Conservation (phyloP, 495 filamentous ascomycete species). For the Tuber calosporum region DNA sequence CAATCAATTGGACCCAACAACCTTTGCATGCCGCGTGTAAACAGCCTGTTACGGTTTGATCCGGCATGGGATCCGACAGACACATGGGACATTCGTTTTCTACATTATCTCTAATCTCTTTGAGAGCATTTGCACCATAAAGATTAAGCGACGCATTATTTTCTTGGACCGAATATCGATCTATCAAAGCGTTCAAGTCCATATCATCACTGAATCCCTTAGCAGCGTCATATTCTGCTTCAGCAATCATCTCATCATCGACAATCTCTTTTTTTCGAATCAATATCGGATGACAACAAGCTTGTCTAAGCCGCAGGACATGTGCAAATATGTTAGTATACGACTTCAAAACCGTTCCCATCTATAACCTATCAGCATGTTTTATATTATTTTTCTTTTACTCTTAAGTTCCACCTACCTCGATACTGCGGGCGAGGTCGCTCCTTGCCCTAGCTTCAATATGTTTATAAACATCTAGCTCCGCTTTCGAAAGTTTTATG, state of each 20-base stretch:
- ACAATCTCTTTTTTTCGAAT: slow-evolving; percentile 77
- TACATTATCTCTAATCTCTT: slow-evolving; percentile 82
- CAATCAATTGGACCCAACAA: slow-evolving; percentile 78
- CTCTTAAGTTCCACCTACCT: slow-evolving; percentile 39
- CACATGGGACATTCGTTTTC: slow-evolving; percentile 91
- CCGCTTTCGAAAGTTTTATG: slow-evolving; percentile 71
- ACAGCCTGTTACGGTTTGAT: slow-evolving; percentile 88
- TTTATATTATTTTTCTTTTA: neutral
- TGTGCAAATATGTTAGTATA: slow-evolving; percentile 96
- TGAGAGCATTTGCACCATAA: slow-evolving; percentile 81
- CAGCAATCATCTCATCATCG: slow-evolving; percentile 80
- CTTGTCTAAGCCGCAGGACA: slow-evolving; percentile 86
- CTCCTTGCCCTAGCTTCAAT: slow-evolving; percentile 76
- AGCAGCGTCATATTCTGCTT: slow-evolving; percentile 66
- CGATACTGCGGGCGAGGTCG: slow-evolving; percentile 74
- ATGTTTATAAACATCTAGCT: slow-evolving; percentile 85
- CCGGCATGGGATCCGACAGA: slow-evolving; percentile 85
- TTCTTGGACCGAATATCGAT: slow-evolving; percentile 59
- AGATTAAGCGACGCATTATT: slow-evolving; percentile 57
- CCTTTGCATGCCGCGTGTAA: slow-evolving; percentile 96
- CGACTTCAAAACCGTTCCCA: slow-evolving; percentile 84
- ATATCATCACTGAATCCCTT: slow-evolving; percentile 89
- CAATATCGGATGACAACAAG: slow-evolving; percentile 85
- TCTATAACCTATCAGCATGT: slow-evolving; percentile 40
- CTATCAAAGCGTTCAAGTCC: slow-evolving; percentile 80